Percentiles rank a stretch among this genome's conserved stretches.
Conservation (phyloP, 345 rosid genomes). For the Citrus medica region DNA sequence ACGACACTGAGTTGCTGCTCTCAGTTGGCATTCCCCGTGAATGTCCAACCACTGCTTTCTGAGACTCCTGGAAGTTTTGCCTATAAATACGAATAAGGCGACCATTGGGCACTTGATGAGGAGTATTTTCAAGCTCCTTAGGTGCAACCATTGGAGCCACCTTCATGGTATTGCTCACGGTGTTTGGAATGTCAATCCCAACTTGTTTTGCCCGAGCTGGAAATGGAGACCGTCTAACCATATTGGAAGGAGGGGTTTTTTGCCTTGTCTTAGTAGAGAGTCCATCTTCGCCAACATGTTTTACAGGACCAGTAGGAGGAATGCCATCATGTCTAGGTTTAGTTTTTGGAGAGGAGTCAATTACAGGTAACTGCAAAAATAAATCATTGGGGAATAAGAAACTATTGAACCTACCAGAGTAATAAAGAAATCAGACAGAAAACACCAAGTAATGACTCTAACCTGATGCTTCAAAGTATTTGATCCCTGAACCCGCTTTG, state of each 20-base stretch:
- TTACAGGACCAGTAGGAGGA: slow-evolving; percentile 50
- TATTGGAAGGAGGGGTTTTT: slow-evolving; percentile 69
- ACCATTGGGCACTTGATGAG: slow-evolving; percentile 28
- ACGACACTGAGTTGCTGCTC: slow-evolving; percentile 71
- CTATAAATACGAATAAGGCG: slow-evolving; percentile 17
- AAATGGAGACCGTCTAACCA: slow-evolving; percentile 54
- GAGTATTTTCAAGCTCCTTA: slow-evolving; percentile 37
- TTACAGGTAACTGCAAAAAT: slow-evolving; percentile 53
- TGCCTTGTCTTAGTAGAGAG: slow-evolving; percentile 56
- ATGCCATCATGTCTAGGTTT: slow-evolving; percentile 68
- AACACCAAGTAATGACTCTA: slow-evolving; percentile 15
- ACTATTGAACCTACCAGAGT: slow-evolving; percentile 4
- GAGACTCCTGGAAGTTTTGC: slow-evolving; percentile 37
- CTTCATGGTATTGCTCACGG: slow-evolving; percentile 26
- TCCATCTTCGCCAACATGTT: slow-evolving; percentile 54
- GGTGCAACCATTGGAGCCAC: slow-evolving; percentile 29
- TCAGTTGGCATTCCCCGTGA: slow-evolving; percentile 61
- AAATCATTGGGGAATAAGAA: slow-evolving; percentile 12
- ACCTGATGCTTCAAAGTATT: slow-evolving; percentile 76
- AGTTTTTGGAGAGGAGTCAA: too few species aligned
- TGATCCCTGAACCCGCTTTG: slow-evolving; percentile 48
- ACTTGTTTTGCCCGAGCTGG: slow-evolving; percentile 44
- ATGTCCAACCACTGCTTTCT: slow-evolving; percentile 35
- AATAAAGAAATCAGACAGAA: neutral
- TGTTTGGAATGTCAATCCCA: slow-evolving; percentile 48